A percentile compares a stretch with the other conserved stretches of the same genome.
These are phyloP conservation scores for Rhizopogon vulgaris DNA, from an alignment of 768 basidiomycete species.

Conservation along the genomic window DNA sequence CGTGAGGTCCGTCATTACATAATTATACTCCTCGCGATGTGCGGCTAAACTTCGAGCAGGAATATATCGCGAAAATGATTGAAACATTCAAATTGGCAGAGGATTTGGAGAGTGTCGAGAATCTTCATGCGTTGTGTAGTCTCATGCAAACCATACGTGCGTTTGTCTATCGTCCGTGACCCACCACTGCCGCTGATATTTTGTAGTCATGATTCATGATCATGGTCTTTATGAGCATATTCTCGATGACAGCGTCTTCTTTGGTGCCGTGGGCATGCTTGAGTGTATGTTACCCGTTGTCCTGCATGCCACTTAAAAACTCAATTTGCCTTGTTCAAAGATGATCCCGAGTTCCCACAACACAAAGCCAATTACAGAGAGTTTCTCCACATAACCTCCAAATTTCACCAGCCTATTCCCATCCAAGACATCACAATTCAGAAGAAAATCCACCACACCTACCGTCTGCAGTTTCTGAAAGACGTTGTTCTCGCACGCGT, in stretches of 20 bases:
- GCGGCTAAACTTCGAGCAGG: constrained; percentile 36
- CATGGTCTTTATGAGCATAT: constrained; percentile 93
- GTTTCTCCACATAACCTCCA: constrained; percentile 77
- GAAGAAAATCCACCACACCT: constrained; percentile 93
- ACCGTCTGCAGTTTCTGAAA: constrained; percentile 94
- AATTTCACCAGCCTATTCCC: constrained; percentile 84
- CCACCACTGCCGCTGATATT: constrained; percentile 2
- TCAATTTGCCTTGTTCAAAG: constrained; percentile 35
- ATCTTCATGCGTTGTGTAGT: constrained; percentile 84
- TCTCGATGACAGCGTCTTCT: constrained; percentile 86
- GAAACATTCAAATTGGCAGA: constrained; percentile 84
- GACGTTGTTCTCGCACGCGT: constrained; percentile 95
- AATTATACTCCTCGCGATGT: constrained; percentile 3
- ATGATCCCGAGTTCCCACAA: constrained; percentile 95
- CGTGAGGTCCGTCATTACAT: constrained; percentile 51
- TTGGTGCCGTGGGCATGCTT: constrained; percentile 91
- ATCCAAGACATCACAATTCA: constrained; percentile 72
- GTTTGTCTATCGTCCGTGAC: constrained; percentile 20
- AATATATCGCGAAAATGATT: constrained; percentile 84
- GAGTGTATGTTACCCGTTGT: constrained; percentile 66
- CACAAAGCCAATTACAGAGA: constrained; percentile 97
- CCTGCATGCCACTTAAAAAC: constrained; percentile 2
- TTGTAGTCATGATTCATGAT: constrained; percentile 88
- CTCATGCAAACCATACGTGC: constrained; percentile 93
- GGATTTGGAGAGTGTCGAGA: constrained; percentile 86